phyloP scores from a whole-genome alignment of 805 yeast genomes.

The Ogataea zsoltii region DNA sequence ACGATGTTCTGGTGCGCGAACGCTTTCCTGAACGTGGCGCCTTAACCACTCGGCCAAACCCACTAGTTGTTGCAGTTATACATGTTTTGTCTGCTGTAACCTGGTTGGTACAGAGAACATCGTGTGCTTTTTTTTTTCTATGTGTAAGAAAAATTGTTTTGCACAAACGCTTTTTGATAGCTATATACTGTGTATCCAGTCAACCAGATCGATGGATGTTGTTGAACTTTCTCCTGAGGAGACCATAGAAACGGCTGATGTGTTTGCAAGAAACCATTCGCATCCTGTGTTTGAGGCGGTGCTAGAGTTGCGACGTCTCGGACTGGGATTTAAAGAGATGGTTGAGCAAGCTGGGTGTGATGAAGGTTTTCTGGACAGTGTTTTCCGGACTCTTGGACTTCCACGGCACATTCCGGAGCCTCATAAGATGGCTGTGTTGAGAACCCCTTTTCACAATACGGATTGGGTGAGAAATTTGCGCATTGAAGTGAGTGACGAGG shows the following conservation, averaged over 20 bases:
- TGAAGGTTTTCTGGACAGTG: constrained; percentile 14
- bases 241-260: constrained; percentile 9
- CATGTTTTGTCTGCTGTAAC: neutral
- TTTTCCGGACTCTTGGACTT: constrained; percentile 12
- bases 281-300: constrained; percentile 27
- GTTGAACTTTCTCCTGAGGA: constrained; percentile 9
- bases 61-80: constrained; percentile 9
- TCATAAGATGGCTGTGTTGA: neutral
- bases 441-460: constrained; percentile 17
- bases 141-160: neutral
- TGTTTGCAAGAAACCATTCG: constrained; percentile 10
- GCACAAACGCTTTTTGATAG: neutral
- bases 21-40: constrained; percentile 30
- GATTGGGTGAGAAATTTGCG: constrained; percentile 21
- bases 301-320: constrained; percentile 24
- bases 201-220: constrained; percentile 11
- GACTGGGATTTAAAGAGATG: constrained; percentile 21
- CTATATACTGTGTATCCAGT: neutral
- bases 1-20: constrained; percentile 14
- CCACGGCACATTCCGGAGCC: neutral
- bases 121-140: neutral
- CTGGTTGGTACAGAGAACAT: too few species aligned
- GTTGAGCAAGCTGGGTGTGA: constrained; percentile 20
- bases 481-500: constrained; percentile 40
- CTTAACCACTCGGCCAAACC: constrained; percentile 34